phyloP scores from a whole-genome alignment of 495 filamentous ascomycete species.

The Penicillium lividum region DNA sequence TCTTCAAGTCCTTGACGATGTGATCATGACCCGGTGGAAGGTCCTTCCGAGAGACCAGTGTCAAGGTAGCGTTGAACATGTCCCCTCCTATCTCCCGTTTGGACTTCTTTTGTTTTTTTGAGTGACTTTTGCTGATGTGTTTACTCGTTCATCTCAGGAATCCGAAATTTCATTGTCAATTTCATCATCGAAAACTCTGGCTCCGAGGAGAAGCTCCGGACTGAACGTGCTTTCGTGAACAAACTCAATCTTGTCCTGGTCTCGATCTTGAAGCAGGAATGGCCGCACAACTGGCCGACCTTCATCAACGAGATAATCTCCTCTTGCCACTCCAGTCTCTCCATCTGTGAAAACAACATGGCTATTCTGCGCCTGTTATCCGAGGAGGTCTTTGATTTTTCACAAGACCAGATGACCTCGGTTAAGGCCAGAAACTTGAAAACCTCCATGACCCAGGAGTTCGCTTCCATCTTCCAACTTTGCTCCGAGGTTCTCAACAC shows the following conservation, averaged over 20 bases:
- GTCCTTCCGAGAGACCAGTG: slow-evolving; percentile 94
- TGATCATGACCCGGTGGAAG: slow-evolving; percentile 99
- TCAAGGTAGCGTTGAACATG: slow-evolving; percentile 59
- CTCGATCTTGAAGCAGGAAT: slow-evolving; percentile 97
- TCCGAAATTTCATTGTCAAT: slow-evolving; percentile 97
- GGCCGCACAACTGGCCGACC: slow-evolving; percentile 99
- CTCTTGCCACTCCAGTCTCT: slow-evolving; percentile 88
- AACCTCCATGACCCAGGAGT: slow-evolving; percentile 96
- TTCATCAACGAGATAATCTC: slow-evolving; percentile 99
- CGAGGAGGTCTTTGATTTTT: slow-evolving; percentile 98
- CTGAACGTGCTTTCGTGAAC: slow-evolving; percentile 85
- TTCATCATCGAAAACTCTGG: slow-evolving; percentile 92
- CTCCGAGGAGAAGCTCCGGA: slow-evolving; percentile 80
- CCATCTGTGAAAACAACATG: slow-evolving; percentile 99
- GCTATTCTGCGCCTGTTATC: slow-evolving; percentile 92
- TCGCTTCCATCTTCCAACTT: slow-evolving; percentile 94
- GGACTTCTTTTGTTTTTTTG: background rate
- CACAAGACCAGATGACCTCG: slow-evolving; percentile 97
- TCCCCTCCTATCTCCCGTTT: background rate
- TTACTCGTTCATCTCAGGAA: slow-evolving; percentile 56
- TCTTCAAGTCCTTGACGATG: slow-evolving; percentile 93
- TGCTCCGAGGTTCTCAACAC: slow-evolving; percentile 91
- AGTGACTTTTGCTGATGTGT: background rate
- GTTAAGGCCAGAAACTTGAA: slow-evolving; percentile 94
- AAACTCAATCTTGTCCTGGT: slow-evolving; percentile 97